These are phyloP conservation scores for Candida gigantensis DNA, from an alignment of 1,139 yeast genomes.

Conservation along the genomic window DNA sequence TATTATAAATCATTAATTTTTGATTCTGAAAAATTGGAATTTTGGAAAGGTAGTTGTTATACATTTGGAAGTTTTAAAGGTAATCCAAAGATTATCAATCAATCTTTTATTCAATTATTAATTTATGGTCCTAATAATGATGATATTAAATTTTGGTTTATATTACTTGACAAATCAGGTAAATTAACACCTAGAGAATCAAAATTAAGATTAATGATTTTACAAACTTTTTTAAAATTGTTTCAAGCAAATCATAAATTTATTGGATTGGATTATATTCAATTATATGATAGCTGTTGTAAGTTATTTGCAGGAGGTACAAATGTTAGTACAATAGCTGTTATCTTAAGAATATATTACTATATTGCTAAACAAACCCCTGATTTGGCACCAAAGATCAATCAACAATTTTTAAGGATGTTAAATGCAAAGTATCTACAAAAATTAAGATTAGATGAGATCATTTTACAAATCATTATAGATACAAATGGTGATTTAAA, in stretches of 20 bases:
- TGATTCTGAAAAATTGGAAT: constrained; percentile 22
- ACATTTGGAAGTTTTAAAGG: constrained; percentile 67
- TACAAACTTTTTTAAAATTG: constrained; percentile 37
- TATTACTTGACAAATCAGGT: constrained; percentile 6
- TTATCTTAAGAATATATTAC: constrained; percentile 39
- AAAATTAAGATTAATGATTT: constrained; percentile 23
- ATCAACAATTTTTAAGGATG: constrained; percentile 28
- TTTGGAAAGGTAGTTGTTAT: constrained; percentile 58
- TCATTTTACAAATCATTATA: constrained; percentile 29
- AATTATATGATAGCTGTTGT: constrained; percentile 51
- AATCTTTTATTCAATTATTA: constrained; percentile 46
- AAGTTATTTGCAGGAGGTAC: constrained; percentile 55
- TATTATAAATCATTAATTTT: constrained; percentile 15
- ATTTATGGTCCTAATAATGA: constrained; percentile 25
- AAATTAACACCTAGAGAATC: constrained; percentile 17
- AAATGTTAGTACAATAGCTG: constrained; percentile 31
- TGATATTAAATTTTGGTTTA: constrained; percentile 13
- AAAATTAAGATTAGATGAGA: constrained; percentile 35
- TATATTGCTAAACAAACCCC: constrained; percentile 22
- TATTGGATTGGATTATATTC: constrained; percentile 8
- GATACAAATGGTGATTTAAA: constrained; percentile 18
- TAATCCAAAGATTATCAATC: constrained; percentile 46
- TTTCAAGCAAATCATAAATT: constrained; percentile 30
- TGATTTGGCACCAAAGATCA: constrained; percentile 16
- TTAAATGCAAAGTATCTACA: constrained; percentile 31